Base-by-base conservation (phyloP, 345 rosid genomes). In the Jatropha curcas region DNA sequence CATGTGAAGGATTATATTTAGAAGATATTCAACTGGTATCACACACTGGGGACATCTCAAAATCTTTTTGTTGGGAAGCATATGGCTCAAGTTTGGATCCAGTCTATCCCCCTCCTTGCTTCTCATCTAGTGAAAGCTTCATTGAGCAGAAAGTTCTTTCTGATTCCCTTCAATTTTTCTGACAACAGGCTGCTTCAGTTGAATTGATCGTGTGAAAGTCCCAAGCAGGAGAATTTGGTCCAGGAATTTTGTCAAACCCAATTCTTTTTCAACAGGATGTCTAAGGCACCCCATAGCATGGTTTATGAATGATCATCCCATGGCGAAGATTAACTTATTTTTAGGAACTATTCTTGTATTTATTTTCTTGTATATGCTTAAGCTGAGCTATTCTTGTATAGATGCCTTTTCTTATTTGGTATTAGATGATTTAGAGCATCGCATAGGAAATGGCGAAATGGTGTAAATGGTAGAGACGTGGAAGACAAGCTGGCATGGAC, bases 31-130 rank as follows among this genome's bases (percentile, higher is more conserved):
- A 84, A 57, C 89, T 94, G 8, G 71, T 68, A 19, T 80, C 89
- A n/a, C 39, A 71, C 39, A 35, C 51, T 5, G 84, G 85, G 34
- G 88, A 77, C 12, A 33, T 33, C 27, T 71, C 86, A 14, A 72
- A 69, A 69, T 88, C 97, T 10, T 87, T 86, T 66, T 90, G 99
- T 67, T 92, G 97, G 97, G 78, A 89, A 77, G 96, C 98, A 58
- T 76, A 83, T 46, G 98, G 98, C 70, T 77, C 85, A n/a, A 84
- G 83, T 70, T 64, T 28, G 0, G 97, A 88, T 80, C 72, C 73
- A 61, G 85, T 90, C 37, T 51, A 71, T 24, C 97, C 98, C 27
- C 80, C 81, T 77, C 68, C 93, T 71, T 92, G 98, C 77, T 82
- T 87, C 51, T 72, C 85, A 17, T 52, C 68, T 20, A 73, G 60